Evolutionary conservation across 768 basidiomycete genomes (phyloP).

Genomic region (Naganishia vaughanmartiniae): DNA sequence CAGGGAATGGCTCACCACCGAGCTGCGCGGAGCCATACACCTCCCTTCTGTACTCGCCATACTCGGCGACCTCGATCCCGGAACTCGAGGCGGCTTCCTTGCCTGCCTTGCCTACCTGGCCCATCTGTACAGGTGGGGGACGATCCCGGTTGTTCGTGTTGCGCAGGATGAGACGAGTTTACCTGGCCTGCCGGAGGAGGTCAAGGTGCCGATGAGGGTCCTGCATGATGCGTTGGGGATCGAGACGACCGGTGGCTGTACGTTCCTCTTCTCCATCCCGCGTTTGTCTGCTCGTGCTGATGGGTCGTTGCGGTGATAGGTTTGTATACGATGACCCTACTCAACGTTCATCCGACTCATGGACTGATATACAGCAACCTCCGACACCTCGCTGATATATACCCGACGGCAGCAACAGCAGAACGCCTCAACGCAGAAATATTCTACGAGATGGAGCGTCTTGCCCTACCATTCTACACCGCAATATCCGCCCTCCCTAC

Average conservation of each 20-base stretch:
- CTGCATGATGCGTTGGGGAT: conserved; percentile 25
- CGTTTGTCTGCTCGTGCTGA: not conserved
- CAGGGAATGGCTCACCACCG: conserved; percentile 23
- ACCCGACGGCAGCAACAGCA: conserved; percentile 26
- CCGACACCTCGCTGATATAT: conserved; percentile 15
- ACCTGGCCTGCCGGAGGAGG: conserved; percentile 24
- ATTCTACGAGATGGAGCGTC: conserved; percentile 31
- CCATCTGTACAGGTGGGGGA: conserved; percentile 32
- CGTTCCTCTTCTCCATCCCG: not conserved
- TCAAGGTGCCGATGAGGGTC: conserved; percentile 15
- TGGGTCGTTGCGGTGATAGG: not conserved
- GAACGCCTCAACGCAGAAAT: conserved; percentile 31
- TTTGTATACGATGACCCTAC: conserved; percentile 32
- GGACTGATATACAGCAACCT: conserved; percentile 32
- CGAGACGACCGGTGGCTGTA: conserved; percentile 29
- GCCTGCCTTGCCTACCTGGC: conserved; percentile 32
- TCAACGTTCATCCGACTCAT: conserved; percentile 18
- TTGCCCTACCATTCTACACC: conserved; percentile 29
- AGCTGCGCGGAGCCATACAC: conserved; percentile 12
- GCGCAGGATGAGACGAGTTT: conserved; percentile 30
- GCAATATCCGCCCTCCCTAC: conserved; percentile 22
- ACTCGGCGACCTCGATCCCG: conserved; percentile 1
- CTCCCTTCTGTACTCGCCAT: conserved; percentile 4
- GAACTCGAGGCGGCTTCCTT: conserved; percentile 14
- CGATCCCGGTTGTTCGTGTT: conserved; percentile 26